Percentiles rank a stretch among this genome's conserved stretches.
Evolutionary conservation across 352 stramenopile genomes (phyloP).

Genomic region (Phytophthora fragariae): DNA sequence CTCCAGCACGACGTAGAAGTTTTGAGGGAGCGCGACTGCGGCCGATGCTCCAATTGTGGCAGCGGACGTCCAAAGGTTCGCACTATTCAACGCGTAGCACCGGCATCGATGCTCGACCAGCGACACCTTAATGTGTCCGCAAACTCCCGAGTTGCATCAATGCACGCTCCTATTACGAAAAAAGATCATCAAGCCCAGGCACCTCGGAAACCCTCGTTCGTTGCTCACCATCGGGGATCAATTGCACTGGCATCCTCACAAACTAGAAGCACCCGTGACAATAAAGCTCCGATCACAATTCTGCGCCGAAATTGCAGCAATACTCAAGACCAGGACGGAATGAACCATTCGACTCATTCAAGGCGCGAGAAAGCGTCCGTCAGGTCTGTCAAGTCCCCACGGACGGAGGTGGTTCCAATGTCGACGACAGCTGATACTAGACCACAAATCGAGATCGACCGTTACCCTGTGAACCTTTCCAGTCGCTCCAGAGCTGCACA

Average conservation of each 20-base stretch:
- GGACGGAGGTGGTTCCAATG: not conserved
- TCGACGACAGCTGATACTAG: not conserved
- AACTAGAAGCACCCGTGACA: not conserved
- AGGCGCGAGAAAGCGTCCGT: not conserved
- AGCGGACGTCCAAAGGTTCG: not conserved
- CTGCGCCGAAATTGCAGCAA: not conserved
- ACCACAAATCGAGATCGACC: not conserved
- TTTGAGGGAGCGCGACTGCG: not conserved
- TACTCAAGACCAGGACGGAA: not conserved
- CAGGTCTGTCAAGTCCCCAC: not conserved
- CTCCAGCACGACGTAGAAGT: not conserved
- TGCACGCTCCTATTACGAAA: not conserved
- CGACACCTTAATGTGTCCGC: not conserved
- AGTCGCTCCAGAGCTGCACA: conserved; percentile 7
- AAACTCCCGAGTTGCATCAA: not conserved
- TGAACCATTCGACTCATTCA: not conserved
- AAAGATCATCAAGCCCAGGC: not conserved
- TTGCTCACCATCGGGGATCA: not conserved
- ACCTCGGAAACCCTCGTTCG: not conserved
- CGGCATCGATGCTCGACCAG: not conserved
- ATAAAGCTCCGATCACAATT: not conserved
- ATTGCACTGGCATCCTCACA: not conserved
- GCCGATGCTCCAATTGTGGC: not conserved
- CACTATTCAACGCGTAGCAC: not conserved
- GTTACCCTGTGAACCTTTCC: conserved; percentile 9